These are phyloP conservation scores for Lepiota subincarnata DNA, from an alignment of 768 basidiomycete species.

Conservation along the genomic window DNA sequence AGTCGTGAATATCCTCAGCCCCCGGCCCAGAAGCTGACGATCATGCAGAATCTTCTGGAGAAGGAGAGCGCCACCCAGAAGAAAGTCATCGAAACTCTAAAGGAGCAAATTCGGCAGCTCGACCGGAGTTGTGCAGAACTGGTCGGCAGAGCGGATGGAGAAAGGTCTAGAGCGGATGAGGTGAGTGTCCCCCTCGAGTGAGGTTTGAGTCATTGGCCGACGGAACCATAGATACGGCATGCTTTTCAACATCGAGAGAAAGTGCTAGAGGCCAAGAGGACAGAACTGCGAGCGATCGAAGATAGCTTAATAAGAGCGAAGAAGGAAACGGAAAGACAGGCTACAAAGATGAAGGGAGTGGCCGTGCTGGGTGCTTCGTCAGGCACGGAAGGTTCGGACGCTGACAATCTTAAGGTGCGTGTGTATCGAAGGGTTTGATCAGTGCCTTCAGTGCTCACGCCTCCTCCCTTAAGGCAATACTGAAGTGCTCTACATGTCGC, in stretches of 20 bases:
- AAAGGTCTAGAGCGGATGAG: slow-evolving; percentile 35
- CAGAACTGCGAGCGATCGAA: slow-evolving; percentile 38
- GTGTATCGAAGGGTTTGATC: too few species aligned
- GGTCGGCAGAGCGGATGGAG: slow-evolving; percentile 30
- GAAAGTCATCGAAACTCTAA: slow-evolving; percentile 23
- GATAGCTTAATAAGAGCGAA: slow-evolving; percentile 45
- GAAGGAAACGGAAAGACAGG: slow-evolving; percentile 26
- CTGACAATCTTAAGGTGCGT: slow-evolving; percentile 9
- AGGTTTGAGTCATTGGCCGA: neutral
- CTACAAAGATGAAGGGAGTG: slow-evolving; percentile 1
- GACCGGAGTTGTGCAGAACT: slow-evolving; percentile 30
- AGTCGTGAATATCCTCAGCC: slow-evolving; percentile 17
- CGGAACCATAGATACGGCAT: slow-evolving; percentile 6
- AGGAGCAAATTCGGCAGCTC: slow-evolving; percentile 22
- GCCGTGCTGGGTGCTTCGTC: neutral
- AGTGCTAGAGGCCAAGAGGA: slow-evolving; percentile 25
- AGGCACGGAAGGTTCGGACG: slow-evolving; percentile 3
- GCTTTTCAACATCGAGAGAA: slow-evolving; percentile 33
- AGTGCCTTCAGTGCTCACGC: neutral
- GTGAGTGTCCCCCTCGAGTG: slow-evolving; percentile 25
- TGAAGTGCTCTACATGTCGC: slow-evolving; percentile 88
- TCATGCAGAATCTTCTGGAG: slow-evolving; percentile 28
- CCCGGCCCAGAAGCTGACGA: neutral
- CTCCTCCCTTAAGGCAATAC: slow-evolving; percentile 51
- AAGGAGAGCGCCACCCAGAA: slow-evolving; percentile 36